Conservation (phyloP, 164 flowering plant genomes). For the Tetracentron sinense region DNA sequence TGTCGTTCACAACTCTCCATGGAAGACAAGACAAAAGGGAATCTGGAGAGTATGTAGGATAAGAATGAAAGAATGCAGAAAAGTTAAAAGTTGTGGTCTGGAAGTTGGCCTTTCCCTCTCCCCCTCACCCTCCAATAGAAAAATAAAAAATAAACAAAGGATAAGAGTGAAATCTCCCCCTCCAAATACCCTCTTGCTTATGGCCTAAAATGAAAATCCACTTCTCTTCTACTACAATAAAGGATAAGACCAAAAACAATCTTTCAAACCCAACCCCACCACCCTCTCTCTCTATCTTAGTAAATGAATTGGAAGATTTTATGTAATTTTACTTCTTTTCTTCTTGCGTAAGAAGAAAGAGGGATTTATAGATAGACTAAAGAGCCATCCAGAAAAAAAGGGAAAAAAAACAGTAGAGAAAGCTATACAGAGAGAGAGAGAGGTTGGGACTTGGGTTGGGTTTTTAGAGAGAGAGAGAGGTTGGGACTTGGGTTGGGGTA, state of each 20-base stretch:
- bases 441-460: constrained; percentile 1
- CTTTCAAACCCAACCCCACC: not conserved
- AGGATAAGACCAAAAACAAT: constrained; percentile 7
- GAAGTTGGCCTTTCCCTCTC: constrained; percentile 33
- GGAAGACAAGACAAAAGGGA: not conserved
- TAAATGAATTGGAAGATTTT: not conserved
- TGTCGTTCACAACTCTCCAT: too few species aligned
- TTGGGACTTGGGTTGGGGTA: constrained; percentile 4
- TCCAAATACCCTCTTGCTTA: too few species aligned
- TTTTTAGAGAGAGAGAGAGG: constrained; percentile 1
- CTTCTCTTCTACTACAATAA: not conserved
- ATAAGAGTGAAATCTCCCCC: not conserved
- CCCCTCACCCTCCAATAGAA: too few species aligned
- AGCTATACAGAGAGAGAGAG: too few species aligned
- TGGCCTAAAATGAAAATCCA: not conserved
- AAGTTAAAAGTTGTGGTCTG: constrained; percentile 64
- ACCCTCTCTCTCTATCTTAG: not conserved
- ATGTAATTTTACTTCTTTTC: not conserved
- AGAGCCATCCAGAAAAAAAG: too few species aligned
- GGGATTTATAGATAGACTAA: not conserved
- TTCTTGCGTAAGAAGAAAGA: not conserved
- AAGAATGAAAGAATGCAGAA: constrained; percentile 14
- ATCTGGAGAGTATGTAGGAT: constrained; percentile 10
- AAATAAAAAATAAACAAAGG: not conserved
- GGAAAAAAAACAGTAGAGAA: too few species aligned